phyloP scores from a whole-genome alignment of 2,329 filamentous ascomycete species.

The Beauveria australis region DNA sequence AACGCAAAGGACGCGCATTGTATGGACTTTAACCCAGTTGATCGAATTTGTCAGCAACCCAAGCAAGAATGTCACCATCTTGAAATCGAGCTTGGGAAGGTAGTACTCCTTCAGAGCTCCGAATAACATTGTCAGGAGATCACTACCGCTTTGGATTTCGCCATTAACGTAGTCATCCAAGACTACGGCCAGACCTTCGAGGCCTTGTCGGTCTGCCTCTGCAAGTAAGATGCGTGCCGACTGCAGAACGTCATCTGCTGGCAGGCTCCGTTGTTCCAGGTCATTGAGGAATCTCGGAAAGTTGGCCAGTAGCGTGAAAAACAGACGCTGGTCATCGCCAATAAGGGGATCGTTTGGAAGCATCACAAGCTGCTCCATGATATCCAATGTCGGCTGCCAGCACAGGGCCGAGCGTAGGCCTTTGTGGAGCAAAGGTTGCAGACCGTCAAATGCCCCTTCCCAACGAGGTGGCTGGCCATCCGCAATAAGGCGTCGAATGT shows the following conservation, averaged over 20 bases:
- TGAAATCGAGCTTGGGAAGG: conserved; percentile 75
- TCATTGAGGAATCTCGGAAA: conserved; percentile 76
- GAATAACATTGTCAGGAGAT: conserved; percentile 70
- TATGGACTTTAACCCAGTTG: conserved; percentile 85
- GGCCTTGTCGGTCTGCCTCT: conserved; percentile 65
- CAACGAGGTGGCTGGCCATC: conserved; percentile 78
- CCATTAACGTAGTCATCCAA: conserved; percentile 62
- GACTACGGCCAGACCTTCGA: conserved; percentile 57
- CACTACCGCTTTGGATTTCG: conserved; percentile 58
- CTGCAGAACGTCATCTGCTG: conserved; percentile 47
- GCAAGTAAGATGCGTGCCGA: conserved; percentile 63
- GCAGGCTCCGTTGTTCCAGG: conserved; percentile 54
- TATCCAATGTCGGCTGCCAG: conserved; percentile 66
- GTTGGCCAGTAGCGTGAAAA: conserved; percentile 87
- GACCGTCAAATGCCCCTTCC: conserved; percentile 81
- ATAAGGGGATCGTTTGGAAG: conserved; percentile 74
- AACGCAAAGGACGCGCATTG: conserved; percentile 80
- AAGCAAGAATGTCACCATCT: conserved; percentile 81
- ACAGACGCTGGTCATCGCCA: conserved; percentile 71
- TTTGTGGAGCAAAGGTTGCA: conserved; percentile 83
- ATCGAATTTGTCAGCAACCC: conserved; percentile 83
- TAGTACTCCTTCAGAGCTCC: conserved; percentile 68
- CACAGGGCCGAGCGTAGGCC: conserved; percentile 81
- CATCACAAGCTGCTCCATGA: conserved; percentile 69
- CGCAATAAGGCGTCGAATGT: conserved; percentile 60